These are phyloP conservation scores for Ceratorhiza oryzae-sativae DNA, from an alignment of 1,284 basidiomycete species.

Conservation along the genomic window DNA sequence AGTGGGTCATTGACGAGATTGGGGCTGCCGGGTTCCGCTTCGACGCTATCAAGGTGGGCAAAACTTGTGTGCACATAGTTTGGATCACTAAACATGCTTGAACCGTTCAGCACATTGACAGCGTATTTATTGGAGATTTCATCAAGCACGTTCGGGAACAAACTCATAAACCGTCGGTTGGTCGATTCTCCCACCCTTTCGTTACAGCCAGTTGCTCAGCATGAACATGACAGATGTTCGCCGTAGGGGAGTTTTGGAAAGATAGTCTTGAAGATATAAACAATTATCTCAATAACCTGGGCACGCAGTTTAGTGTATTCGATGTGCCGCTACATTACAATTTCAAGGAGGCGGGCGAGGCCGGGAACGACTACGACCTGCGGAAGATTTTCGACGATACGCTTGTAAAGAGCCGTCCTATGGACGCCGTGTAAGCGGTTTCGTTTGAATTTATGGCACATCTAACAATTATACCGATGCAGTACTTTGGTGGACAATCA, in stretches of 20 bases:
- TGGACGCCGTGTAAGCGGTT: slow-evolving; percentile 60
- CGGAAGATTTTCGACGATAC: slow-evolving; percentile 62
- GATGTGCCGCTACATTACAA: slow-evolving; percentile 64
- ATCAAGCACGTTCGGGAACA: slow-evolving; percentile 59
- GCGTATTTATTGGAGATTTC: slow-evolving; percentile 60
- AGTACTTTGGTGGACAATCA: slow-evolving; percentile 61
- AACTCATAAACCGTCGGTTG: slow-evolving; percentile 49
- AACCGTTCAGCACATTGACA: slow-evolving; percentile 51
- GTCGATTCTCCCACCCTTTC: neutral
- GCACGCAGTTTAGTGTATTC: slow-evolving; percentile 58
- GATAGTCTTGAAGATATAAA: slow-evolving; percentile 55
- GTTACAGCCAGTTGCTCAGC: neutral
- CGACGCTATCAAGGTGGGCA: slow-evolving; percentile 58
- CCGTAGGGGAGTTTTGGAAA: slow-evolving; percentile 63
- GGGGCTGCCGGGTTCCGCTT: slow-evolving; percentile 61
- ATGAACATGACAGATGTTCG: slow-evolving; percentile 51
- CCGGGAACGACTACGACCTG: slow-evolving; percentile 57
- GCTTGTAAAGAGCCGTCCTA: slow-evolving; percentile 59
- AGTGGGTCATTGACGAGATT: slow-evolving; percentile 60
- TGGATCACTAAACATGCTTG: neutral
- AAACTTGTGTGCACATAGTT: neutral
- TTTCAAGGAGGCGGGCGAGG: slow-evolving; percentile 61
- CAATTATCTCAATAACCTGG: slow-evolving; percentile 53
- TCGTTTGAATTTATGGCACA: no score
- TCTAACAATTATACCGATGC: neutral